Percentiles rank a stretch among this genome's conserved stretches.
These are phyloP conservation scores for Epichloe hybrida DNA, from an alignment of 2,329 filamentous ascomycete species.

Conservation along the genomic window DNA sequence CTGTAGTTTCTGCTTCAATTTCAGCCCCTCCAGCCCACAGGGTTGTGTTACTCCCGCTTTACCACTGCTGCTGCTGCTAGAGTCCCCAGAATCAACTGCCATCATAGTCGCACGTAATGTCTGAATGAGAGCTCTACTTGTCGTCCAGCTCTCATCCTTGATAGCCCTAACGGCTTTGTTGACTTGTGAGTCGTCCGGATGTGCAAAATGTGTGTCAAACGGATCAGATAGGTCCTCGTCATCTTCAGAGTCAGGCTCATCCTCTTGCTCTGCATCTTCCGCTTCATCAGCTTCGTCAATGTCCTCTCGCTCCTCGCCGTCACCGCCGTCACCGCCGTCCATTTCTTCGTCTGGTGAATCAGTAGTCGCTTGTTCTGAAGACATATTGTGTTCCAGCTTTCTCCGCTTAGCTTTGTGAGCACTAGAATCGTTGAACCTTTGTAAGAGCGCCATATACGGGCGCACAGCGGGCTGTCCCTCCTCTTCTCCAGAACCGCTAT, in stretches of 20 bases:
- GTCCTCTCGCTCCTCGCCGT: conserved; percentile 23
- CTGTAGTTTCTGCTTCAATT: conserved; percentile 46
- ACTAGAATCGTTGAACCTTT: conserved; percentile 37
- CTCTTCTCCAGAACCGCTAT: conserved; percentile 30
- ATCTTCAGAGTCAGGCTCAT: conserved; percentile 30
- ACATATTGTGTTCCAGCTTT: conserved; percentile 33
- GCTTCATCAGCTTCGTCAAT: conserved; percentile 14
- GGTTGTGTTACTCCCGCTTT: conserved; percentile 17
- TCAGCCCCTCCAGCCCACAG: conserved; percentile 48
- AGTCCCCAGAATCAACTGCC: conserved; percentile 27
- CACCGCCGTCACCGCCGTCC: conserved; percentile 23
- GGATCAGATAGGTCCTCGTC: conserved; percentile 49
- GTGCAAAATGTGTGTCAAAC: conserved; percentile 69
- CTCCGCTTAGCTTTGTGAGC: conserved; percentile 40
- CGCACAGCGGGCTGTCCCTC: conserved; percentile 26
- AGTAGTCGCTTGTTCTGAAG: conserved; percentile 12
- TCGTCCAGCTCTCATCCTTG: conserved; percentile 36
- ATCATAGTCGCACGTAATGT: conserved; percentile 34
- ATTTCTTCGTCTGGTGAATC: background rate
- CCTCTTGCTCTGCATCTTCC: conserved; percentile 9
- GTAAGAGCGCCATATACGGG: conserved; percentile 45
- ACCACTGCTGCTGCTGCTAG: conserved; percentile 1
- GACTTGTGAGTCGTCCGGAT: conserved; percentile 48
- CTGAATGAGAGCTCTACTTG: conserved; percentile 31
- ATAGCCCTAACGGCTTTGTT: conserved; percentile 37